A percentile compares a stretch with the other conserved stretches of the same genome.
Conservation (phyloP, 129 eudicot genomes). For the Helichrysum umbraculigerum region DNA sequence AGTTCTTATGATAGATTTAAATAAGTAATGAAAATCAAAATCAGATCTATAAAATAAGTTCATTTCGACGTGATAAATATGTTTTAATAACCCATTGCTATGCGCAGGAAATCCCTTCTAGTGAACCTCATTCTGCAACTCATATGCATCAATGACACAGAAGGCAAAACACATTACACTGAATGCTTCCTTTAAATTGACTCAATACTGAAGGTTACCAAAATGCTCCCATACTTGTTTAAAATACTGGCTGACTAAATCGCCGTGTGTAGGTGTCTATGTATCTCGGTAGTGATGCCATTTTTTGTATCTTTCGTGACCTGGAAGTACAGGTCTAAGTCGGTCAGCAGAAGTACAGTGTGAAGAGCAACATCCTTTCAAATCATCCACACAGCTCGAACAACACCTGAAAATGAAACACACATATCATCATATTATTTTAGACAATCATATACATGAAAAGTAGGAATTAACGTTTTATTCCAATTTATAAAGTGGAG, state of each 20-base stretch:
- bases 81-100: no score
- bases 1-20: no score
- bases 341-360: slow-evolving; percentile 75
- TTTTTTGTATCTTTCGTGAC: slow-evolving; percentile 78
- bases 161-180: neutral
- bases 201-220: slow-evolving; percentile 11
- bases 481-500: neutral
- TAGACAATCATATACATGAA: slow-evolving; percentile 1
- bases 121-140: neutral
- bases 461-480: neutral
- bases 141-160: slow-evolving; percentile 8
- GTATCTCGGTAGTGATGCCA: slow-evolving; percentile 86
- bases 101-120: no score
- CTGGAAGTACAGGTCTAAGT: slow-evolving; percentile 69
- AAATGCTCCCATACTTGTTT: slow-evolving; percentile 8
- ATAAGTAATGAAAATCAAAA: no score
- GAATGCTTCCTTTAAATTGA: slow-evolving; percentile 17
- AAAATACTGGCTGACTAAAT: slow-evolving; percentile 2
- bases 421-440: neutral
- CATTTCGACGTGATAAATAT: neutral
- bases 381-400: slow-evolving; percentile 48
- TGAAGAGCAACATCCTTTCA: slow-evolving; percentile 81
- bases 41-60: no score
- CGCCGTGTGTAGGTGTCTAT: neutral
- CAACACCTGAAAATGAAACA: slow-evolving; percentile 67